phyloP scores from a whole-genome alignment of 768 basidiomycete species.

The Krasilnikovozyma curviuscula region DNA sequence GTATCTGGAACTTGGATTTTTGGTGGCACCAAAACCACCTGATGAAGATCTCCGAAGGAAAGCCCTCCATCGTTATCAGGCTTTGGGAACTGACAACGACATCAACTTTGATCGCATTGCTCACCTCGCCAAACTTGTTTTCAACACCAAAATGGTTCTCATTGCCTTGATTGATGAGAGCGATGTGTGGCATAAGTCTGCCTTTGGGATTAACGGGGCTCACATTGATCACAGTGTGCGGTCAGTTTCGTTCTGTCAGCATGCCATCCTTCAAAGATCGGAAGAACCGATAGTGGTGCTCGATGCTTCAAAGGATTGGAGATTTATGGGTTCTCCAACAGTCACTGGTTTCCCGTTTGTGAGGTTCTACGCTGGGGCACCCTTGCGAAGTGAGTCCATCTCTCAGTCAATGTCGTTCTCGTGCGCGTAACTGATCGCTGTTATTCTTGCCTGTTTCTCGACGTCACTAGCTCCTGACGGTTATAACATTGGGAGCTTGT shows the following conservation, averaged over 20 bases:
- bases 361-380: conserved; percentile 82
- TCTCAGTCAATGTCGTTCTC: background rate
- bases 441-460: background rate
- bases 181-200: conserved; percentile 82
- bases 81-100: conserved; percentile 28
- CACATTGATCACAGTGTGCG: conserved; percentile 29
- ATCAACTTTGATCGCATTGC: conserved; percentile 84
- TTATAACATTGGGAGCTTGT: conserved; percentile 49
- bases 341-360: conserved; percentile 47
- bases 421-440: background rate
- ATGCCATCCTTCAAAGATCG: conserved; percentile 49
- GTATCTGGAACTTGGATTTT: conserved; percentile 24
- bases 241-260: conserved; percentile 57
- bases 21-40: conserved; percentile 64
- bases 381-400: conserved; percentile 18
- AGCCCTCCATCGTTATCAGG: conserved; percentile 53
- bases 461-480: conserved; percentile 43
- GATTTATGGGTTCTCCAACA: conserved; percentile 36
- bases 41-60: conserved; percentile 64
- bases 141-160: conserved; percentile 65
- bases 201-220: conserved; percentile 37
- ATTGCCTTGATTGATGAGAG: conserved; percentile 68
- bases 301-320: conserved; percentile 45
- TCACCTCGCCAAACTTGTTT: conserved; percentile 80
- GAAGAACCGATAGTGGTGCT: conserved; percentile 76